Evolutionary conservation across 768 basidiomycete genomes (phyloP).

Genomic region (Lactarius sanguifluus): DNA sequence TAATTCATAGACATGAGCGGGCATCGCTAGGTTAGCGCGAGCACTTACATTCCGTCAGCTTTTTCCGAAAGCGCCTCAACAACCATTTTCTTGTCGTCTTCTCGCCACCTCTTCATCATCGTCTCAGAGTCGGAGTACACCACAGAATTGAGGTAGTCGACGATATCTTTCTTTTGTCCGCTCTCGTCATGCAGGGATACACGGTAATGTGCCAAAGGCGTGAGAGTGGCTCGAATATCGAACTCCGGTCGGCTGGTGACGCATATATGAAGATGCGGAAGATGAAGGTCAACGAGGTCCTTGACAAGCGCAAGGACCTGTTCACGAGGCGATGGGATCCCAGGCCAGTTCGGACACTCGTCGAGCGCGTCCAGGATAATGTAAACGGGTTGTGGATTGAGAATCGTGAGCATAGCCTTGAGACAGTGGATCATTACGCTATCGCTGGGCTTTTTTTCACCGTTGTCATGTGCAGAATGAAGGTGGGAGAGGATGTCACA

Average conservation of each 20-base stretch:
- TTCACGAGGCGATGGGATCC: background rate
- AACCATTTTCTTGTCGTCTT: background rate
- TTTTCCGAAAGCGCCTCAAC: background rate
- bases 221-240: background rate
- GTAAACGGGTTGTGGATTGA: background rate
- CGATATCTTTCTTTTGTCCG: background rate
- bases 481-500: background rate
- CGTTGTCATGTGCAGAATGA: background rate
- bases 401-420: no score
- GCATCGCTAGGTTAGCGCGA: background rate
- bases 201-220: background rate
- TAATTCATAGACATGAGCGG: background rate
- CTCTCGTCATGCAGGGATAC: background rate
- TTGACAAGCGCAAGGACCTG: background rate
- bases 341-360: background rate
- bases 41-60: background rate
- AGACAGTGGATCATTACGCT: no score
- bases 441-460: no score
- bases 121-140: background rate
- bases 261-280: background rate
- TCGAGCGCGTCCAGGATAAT: background rate
- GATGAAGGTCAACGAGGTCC: background rate
- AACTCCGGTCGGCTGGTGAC: background rate
- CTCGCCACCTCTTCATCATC: background rate
- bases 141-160: background rate